Evolutionary conservation across 805 yeast species (phyloP).

Genomic region (Ogataea chonburiensis): DNA sequence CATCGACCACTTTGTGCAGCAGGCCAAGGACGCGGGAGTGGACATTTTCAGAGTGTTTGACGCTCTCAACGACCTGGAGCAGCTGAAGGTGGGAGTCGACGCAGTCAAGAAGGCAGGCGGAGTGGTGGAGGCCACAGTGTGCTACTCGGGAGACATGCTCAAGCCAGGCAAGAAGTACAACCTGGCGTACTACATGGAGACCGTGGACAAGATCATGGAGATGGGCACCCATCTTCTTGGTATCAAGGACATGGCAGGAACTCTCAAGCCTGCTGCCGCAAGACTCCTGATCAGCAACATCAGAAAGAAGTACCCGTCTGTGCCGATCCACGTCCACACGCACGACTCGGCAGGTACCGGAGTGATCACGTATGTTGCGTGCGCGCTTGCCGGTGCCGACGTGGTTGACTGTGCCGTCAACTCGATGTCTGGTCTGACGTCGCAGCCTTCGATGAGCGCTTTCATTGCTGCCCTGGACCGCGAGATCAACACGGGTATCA

Average conservation of each 20-base stretch:
- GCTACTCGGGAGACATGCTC: constrained; percentile 99
- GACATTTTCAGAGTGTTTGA: constrained; percentile 98
- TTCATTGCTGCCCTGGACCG: constrained; percentile 90
- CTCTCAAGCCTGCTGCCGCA: constrained; percentile 94
- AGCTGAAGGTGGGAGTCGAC: constrained; percentile 93
- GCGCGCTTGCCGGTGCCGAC: constrained; percentile 96
- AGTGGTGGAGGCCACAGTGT: constrained; percentile 96
- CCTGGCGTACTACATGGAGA: constrained; percentile 79
- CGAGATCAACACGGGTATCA: constrained; percentile 70
- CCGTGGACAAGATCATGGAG: constrained; percentile 78
- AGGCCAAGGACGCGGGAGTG: constrained; percentile 94
- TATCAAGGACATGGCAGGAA: constrained; percentile 99
- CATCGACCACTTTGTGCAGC: constrained; percentile 91
- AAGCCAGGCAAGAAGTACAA: constrained; percentile 94
- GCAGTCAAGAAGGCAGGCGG: constrained; percentile 99
- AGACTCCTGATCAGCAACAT: constrained; percentile 72
- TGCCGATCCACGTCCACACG: constrained; percentile 98
- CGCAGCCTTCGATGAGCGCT: constrained; percentile 96
- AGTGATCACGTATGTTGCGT: constrained; percentile 93
- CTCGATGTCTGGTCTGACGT: constrained; percentile 97
- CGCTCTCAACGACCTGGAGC: constrained; percentile 95
- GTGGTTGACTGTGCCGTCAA: constrained; percentile 96
- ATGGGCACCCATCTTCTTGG: constrained; percentile 98
- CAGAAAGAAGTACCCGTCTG: constrained; percentile 82
- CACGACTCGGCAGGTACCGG: constrained; percentile 99